Conservation (phyloP, 1,139 yeast genomes). For the Diutina ranongensis region DNA sequence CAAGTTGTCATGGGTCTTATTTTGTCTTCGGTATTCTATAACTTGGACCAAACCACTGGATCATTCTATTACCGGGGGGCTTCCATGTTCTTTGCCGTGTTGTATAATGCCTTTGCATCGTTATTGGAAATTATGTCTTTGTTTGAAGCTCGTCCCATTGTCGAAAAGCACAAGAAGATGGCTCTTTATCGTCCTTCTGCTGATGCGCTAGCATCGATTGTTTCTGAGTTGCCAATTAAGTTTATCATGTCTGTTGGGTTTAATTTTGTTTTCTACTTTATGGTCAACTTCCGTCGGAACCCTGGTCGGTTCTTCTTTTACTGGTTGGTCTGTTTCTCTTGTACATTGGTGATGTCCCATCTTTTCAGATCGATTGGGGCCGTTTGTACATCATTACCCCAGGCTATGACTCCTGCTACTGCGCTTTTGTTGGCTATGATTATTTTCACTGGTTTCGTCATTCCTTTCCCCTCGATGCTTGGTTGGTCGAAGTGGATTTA, state of each 20-base stretch:
- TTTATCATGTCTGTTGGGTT: slow-evolving; percentile 10
- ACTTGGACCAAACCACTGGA: slow-evolving; percentile 10
- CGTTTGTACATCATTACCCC: slow-evolving; percentile 12
- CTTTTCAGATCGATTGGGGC: slow-evolving; percentile 13
- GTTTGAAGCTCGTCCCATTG: slow-evolving; percentile 13
- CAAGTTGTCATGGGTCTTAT: slow-evolving; percentile 12
- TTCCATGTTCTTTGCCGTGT: slow-evolving; percentile 13
- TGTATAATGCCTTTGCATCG: slow-evolving; percentile 13
- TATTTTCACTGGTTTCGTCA: slow-evolving; percentile 13
- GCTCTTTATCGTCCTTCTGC: slow-evolving; percentile 13
- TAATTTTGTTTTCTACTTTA: slow-evolving; percentile 12
- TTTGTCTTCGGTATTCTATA: slow-evolving; percentile 12
- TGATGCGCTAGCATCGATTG: slow-evolving; percentile 13
- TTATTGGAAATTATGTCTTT: slow-evolving; percentile 13
- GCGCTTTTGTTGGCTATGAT: slow-evolving; percentile 12
- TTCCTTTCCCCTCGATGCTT: slow-evolving; percentile 12
- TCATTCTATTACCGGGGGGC: slow-evolving; percentile 13
- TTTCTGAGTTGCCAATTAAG: slow-evolving; percentile 12
- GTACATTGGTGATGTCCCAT: slow-evolving; percentile 12
- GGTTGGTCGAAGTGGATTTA: slow-evolving; percentile 14
- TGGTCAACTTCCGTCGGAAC: slow-evolving; percentile 11
- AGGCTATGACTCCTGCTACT: slow-evolving; percentile 14
- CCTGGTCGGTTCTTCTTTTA: slow-evolving; percentile 12
- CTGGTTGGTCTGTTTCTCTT: slow-evolving; percentile 9
- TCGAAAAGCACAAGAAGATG: slow-evolving; percentile 12